Evolutionary conservation across 2,329 filamentous ascomycete species (phyloP), one percentile per base, ranked within the genome.

Genomic region (Trichoderma koningii): DNA sequence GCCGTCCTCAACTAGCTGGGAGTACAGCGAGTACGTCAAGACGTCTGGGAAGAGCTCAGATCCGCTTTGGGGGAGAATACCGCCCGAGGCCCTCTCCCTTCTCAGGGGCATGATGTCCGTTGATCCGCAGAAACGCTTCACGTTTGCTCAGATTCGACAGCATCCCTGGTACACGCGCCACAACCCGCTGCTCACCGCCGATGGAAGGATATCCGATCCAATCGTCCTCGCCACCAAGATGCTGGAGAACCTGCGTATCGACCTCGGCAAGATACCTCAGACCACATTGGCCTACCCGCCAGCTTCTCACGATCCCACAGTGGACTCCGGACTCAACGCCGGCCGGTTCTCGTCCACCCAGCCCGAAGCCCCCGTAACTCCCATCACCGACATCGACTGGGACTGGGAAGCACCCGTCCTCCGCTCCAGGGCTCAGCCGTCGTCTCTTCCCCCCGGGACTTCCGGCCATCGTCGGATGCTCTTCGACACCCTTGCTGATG

Each of bases 121-220:
- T 63, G 88, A 97, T 63, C 82, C 90, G 0, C 74, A 75, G 6
- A 87, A 85, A 68, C 88, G 95, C 48, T 97, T 97, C 79, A 89
- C 86, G n/a, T 89, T 98, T 69, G 85, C 91, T 57, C 88, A 93
- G 71, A 89, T 99, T 69, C 90, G 92, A 66, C 88, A 91, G 69
- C 95, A 99, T 77, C 94, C 93, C 1, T 99, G 95, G 95, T 97
- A 92, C 75, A 97, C 92, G 3, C 86, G 92, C 52, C 83, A 83
- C 66, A 99, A 98, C 76, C 84, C 83, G 38, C 89, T 93, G 71
- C 83, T 98, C 56, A 87, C 88, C 4, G 73, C 84, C 0, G 89
- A 93, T 67, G 94, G 94, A 70, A 87, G 83, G 68, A 84, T 93
- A 41, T 85, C 85, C 12, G 92, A 98, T 71, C 91, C 92, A 1